Evolutionary conservation across 805 yeast species (phyloP), one percentile per base, ranked within the genome.

Genomic region (Grigorovia humatica): DNA sequence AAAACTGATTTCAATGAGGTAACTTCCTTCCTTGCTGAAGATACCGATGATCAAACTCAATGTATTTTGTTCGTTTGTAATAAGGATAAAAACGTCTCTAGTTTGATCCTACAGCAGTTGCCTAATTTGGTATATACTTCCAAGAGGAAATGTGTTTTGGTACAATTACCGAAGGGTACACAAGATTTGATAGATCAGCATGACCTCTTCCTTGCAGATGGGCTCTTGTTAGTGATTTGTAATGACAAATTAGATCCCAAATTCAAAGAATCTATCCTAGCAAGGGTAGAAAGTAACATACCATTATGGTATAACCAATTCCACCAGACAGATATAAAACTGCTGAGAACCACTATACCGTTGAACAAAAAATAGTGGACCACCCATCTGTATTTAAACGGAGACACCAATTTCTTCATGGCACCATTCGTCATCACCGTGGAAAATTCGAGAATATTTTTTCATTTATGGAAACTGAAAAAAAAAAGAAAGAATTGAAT

Each of bases 151-250:
- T 80, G 80, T 4, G 82, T 79, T 54, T 66, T 84, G 45, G 72
- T 84, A 1, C 84, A 80, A 54, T 67, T 85, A 27, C 89, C 89
- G 1, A 72, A 70, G 51, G 78, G 71, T n/a, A 54, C 66, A 17
- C 45, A 18, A 12, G 41, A 53, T 5, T 29, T 54, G n/a, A 47
- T 48, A 17, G 51, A 60, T 19, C 52, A 52, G n/a, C 47, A 55
- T 12, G 49, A 20, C 32, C 17, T 52, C 12, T 46, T 51, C 18
- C 9, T 46, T 6, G 51, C 50, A 7, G 59, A 62, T 40, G 67
- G 69, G 3, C 46, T 64, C 48, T 48, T 64, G n/a, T 50, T 65
- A 45, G 19, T 64, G 41, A 53, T 49, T n/a, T 49, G 57, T 49
- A 56, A 61, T 41, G 58, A 52, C 19, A 54, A 59, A 48, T 30